Base-by-base conservation (phyloP, 2,329 filamentous ascomycete genomes). In the Capronia epimyces region DNA sequence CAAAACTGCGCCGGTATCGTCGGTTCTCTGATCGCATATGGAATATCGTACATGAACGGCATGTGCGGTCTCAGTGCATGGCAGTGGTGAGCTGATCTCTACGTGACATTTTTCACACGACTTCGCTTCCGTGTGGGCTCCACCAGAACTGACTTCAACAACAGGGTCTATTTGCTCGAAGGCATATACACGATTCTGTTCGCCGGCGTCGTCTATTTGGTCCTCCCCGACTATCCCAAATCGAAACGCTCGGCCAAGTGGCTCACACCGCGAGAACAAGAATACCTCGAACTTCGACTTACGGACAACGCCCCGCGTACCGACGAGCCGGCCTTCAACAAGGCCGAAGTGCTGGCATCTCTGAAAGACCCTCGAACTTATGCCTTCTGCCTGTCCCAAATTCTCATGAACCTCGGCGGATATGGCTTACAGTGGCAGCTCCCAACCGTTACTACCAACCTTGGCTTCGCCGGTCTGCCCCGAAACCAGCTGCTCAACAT, bases 361-460 rank as follows among this genome's bases (percentile, higher is more conserved):
- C 56, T 75, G 3, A 71, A 69, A 31, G 68, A 75, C 47, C 57
- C 64, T 10, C 62, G 71, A 1, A 61, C 74, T 0, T 75, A 72
- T 70, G 64, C 75, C 1, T 75, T 76, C 43, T 72, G 69, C 1
- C 45, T 69, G 0, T 71, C 72, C 15, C 75, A 72, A 71, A 72
- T 72, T 0, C 64, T 69, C 15, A 75, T 72, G 45, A 75, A 72
- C 0, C 69, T 75, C 6, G 72, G 72, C 3, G 74, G 71, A 5
- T 67, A 64, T 12, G 72, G 71, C 7, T 65, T 74, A 1, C 64
- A 64, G 8, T 75, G 75, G 52, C 72, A 71, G 51, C 69, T 71
- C 50, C 66, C 67, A 0, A 74, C 69, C 1, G 65, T 70, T 16
- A 71, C 72, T 42, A 64, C 69, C 27, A 64, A 71, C 45, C 62